Evolutionary conservation across 805 yeast species (phyloP).

Genomic region (Pichia eremophila): DNA sequence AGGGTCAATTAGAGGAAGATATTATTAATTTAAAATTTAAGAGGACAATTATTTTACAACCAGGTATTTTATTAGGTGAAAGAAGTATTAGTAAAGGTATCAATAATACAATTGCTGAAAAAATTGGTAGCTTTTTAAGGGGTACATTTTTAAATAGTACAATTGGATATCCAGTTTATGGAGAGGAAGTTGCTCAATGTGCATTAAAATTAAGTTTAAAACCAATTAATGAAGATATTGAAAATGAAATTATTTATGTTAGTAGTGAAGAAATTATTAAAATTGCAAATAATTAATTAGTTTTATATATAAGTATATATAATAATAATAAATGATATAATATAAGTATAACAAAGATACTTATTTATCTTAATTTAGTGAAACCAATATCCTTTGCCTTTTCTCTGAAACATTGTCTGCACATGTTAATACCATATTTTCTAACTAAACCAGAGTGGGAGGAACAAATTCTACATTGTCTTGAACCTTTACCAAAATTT

Average conservation of each 20-base stretch:
- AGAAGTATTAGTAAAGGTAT: slow-evolving; percentile 37
- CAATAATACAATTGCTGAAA: slow-evolving; percentile 24
- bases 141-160: slow-evolving; percentile 26
- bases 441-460: slow-evolving; percentile 99
- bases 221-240: slow-evolving; percentile 18
- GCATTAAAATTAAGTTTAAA: slow-evolving; percentile 22
- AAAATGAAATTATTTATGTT: slow-evolving; percentile 19
- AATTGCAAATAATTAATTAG: slow-evolving; percentile 6
- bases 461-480: slow-evolving; percentile 98
- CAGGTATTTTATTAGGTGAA: slow-evolving; percentile 65
- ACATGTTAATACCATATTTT: slow-evolving; percentile 98
- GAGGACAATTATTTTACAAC: slow-evolving; percentile 66
- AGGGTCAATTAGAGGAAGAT: slow-evolving; percentile 70
- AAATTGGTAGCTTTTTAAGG: slow-evolving; percentile 26
- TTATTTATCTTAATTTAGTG: slow-evolving; percentile 95
- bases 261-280: slow-evolving; percentile 16
- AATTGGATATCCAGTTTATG: slow-evolving; percentile 42
- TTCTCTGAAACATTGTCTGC: slow-evolving; percentile 99
- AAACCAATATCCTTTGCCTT: slow-evolving; percentile 98
- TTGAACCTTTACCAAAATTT: slow-evolving; percentile 99
- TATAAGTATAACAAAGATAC: too few relatives aligned
- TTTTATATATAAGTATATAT: too few relatives aligned
- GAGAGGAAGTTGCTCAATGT: slow-evolving; percentile 55
- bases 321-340: background rate
- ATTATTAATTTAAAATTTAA: slow-evolving; percentile 54